phyloP scores from a whole-genome alignment of 345 rosid genomes.

The Kandelia obovata region DNA sequence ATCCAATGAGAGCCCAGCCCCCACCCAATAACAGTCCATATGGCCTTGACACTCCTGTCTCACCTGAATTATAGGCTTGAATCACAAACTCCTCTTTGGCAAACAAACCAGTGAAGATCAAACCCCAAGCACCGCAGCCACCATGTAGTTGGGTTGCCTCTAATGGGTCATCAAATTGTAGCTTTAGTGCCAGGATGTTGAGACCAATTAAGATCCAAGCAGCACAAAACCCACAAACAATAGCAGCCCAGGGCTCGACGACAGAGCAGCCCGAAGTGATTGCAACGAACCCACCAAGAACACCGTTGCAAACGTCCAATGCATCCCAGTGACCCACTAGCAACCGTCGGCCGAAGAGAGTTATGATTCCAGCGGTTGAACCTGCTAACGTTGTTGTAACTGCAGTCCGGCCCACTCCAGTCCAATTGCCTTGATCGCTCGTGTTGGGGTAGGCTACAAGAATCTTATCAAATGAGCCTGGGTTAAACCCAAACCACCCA shows the following conservation, averaged over 20 bases:
- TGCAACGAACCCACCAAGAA: slow-evolving; percentile 55
- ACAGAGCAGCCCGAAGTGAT: slow-evolving; percentile 63
- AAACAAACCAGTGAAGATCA: slow-evolving; percentile 56
- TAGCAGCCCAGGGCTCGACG: slow-evolving; percentile 72
- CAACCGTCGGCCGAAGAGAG: slow-evolving; percentile 48
- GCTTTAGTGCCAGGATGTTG: slow-evolving; percentile 35
- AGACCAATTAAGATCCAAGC: slow-evolving; percentile 56
- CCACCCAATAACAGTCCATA: slow-evolving; percentile 59
- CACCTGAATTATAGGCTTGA: slow-evolving; percentile 49
- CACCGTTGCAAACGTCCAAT: slow-evolving; percentile 54
- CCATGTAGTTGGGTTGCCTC: slow-evolving; percentile 61
- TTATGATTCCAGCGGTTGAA: slow-evolving; percentile 45
- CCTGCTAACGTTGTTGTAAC: slow-evolving; percentile 56
- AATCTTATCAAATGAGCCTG: slow-evolving; percentile 51
- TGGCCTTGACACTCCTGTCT: slow-evolving; percentile 35
- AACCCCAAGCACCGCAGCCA: slow-evolving; percentile 64
- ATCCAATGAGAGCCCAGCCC: slow-evolving; percentile 51
- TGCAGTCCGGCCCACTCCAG: slow-evolving; percentile 42
- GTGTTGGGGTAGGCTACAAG: slow-evolving; percentile 48
- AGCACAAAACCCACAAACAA: slow-evolving; percentile 44
- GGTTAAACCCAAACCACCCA: slow-evolving; percentile 68
- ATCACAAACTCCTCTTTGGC: slow-evolving; percentile 56
- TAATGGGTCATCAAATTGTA: slow-evolving; percentile 57
- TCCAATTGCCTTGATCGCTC: slow-evolving; percentile 56
- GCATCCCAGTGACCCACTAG: slow-evolving; percentile 63